Base-by-base conservation (phyloP, 345 rosid species). In the Iberis pinnata region DNA sequence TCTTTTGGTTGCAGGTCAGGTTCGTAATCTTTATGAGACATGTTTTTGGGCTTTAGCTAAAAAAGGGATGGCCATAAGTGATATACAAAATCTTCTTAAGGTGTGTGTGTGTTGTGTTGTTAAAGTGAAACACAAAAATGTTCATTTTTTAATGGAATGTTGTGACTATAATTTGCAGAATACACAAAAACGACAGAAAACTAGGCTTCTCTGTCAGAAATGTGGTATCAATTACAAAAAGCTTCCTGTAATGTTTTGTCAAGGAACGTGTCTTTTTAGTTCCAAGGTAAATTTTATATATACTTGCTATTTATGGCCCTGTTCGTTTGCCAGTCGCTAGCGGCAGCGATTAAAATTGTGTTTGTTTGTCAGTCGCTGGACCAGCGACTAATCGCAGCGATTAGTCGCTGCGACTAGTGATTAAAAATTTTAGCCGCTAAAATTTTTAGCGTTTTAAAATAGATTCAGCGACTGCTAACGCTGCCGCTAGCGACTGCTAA, bases 21-120 rank as follows among this genome's bases (percentile, higher is more conserved):
- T 49, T 15, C 69, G 46, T 43, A 84, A 90, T 68, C 92, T 69
- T 62, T 71, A 79, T 53, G 64, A 67, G 49, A 78, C 92, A 64
- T 90, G 98, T 72, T 58, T 84, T 43, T 84, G 95, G 92, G 75
- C 64, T 77, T 75, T 87, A 57, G 67, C 87, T 43, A 70, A 77
- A 60, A 55, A 79, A 48, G 92, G 89, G 61, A 87, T 69, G 71
- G 77, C 75, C 58, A 68, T 68, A 57, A 73, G 19, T 24, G 82
- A 87, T 73, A 79, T 92, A 13, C 61, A 59, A 40, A 76, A 80
- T 61, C 11, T 82, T 74, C 62, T 90, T 17, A 78, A 82, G 95
- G 96, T 84, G 41, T n/a, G n/a, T n/a, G n/a, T n/a, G n/a, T n/a
- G n/a, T n/a, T n/a, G n/a, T n/a, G n/a, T n/a, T n/a, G n/a, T n/a